Evolutionary conservation across 176 grass and related monocot genomes (phyloP).

Genomic region (Triticum aestivum): DNA sequence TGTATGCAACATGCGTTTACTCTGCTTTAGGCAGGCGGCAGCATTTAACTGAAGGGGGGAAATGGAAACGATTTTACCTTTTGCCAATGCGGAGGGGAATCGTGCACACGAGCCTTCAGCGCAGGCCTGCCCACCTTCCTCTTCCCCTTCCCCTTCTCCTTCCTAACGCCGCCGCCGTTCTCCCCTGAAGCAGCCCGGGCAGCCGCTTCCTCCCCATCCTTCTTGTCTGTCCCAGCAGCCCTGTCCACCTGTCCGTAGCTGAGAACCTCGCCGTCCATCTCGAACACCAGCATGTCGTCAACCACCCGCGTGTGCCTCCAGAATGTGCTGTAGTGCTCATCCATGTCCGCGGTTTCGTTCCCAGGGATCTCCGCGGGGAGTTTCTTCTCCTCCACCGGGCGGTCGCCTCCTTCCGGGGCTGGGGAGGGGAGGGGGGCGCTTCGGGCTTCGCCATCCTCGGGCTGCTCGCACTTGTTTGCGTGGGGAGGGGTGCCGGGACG

Average conservation of each 20-base stretch:
- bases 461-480: constrained; percentile 36
- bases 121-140: background rate
- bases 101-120: background rate
- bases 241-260: background rate
- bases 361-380: background rate
- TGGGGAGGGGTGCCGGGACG: background rate
- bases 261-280: constrained; percentile 5
- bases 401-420: background rate
- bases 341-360: constrained; percentile 12
- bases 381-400: background rate
- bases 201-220: background rate
- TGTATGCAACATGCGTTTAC: background rate
- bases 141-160: background rate
- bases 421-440: constrained; percentile 24
- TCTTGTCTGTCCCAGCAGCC: background rate
- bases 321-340: constrained; percentile 44
- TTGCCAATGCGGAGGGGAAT: background rate
- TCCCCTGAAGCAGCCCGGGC: background rate
- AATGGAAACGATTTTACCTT: background rate
- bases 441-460: background rate
- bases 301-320: constrained; percentile 19
- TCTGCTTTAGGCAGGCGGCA: background rate
- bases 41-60: background rate
- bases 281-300: constrained; percentile 24
- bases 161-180: background rate